phyloP scores from a whole-genome alignment of 2,329 filamentous ascomycete genomes.

The Niveomyces coronatus region DNA sequence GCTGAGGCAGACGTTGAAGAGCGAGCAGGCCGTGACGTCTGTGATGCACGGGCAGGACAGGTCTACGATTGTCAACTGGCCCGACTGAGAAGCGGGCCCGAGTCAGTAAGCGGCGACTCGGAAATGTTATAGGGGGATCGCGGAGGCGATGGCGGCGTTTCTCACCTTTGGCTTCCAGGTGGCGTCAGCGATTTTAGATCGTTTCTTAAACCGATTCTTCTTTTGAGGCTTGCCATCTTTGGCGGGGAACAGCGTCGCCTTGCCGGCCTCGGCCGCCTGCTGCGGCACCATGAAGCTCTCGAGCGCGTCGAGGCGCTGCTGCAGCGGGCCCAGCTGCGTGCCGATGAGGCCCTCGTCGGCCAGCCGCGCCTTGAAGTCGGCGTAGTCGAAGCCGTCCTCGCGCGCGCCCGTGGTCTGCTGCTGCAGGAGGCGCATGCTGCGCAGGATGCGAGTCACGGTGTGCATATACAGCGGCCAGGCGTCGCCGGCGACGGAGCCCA shows the following conservation, averaged over 20 bases:
- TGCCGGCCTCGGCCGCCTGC: background rate
- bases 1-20: constrained; percentile 60
- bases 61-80: constrained; percentile 55
- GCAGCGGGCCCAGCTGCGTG: constrained; percentile 44
- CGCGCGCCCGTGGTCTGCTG: constrained; percentile 25
- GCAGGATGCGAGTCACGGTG: constrained; percentile 43
- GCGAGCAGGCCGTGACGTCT: constrained; percentile 49
- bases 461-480: constrained; percentile 48
- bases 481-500: constrained; percentile 24
- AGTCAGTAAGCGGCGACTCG: background rate
- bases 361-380: constrained; percentile 28
- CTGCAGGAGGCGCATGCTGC: constrained; percentile 41
- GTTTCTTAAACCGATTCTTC: background rate
- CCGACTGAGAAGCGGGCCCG: constrained; percentile 21
- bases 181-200: background rate
- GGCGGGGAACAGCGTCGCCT: background rate
- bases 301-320: constrained; percentile 49
- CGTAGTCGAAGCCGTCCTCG: constrained; percentile 36
- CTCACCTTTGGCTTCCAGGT: constrained; percentile 7
- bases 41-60: constrained; percentile 60
- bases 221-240: background rate
- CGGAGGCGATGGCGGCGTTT: too few relatives aligned
- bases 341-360: constrained; percentile 14
- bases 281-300: constrained; percentile 47
- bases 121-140: too few relatives aligned